phyloP scores from a whole-genome alignment of 768 basidiomycete genomes.

The Lyophyllum shimeji region DNA sequence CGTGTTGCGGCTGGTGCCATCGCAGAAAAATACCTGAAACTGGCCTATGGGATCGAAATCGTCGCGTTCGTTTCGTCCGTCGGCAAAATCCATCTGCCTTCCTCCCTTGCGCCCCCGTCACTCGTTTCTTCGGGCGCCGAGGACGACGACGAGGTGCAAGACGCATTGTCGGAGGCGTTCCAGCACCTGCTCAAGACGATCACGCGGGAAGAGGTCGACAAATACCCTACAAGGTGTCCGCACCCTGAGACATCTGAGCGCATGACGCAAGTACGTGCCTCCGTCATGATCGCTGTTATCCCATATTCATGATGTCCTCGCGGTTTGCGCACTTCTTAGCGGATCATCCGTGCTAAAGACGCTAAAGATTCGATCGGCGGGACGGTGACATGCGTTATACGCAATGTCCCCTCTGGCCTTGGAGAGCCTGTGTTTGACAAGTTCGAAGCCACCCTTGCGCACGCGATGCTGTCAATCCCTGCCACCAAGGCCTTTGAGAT shows the following conservation, averaged over 20 bases:
- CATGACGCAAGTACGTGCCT: conserved; percentile 75
- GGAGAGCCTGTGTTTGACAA: conserved; percentile 99
- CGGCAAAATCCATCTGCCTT: conserved; percentile 85
- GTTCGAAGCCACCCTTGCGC: conserved; percentile 91
- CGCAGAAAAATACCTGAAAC: conserved; percentile 91
- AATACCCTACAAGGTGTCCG: conserved; percentile 85
- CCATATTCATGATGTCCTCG: conserved; percentile 5
- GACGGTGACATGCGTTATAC: conserved; percentile 96
- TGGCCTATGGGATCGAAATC: conserved; percentile 88
- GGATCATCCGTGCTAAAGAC: conserved; percentile 92
- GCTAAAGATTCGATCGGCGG: conserved; percentile 94
- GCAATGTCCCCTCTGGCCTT: conserved; percentile 84
- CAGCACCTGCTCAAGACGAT: conserved; percentile 73
- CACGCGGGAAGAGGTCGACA: conserved; percentile 87
- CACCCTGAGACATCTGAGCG: conserved; percentile 83
- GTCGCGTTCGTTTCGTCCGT: conserved; percentile 97
- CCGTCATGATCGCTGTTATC: not conserved
- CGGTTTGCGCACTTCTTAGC: conserved; percentile 41
- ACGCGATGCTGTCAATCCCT: conserved; percentile 98
- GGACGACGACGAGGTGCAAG: conserved; percentile 65
- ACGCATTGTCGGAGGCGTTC: conserved; percentile 84
- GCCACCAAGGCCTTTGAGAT: conserved; percentile 99
- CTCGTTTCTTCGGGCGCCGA: conserved; percentile 32
- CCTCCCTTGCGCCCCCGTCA: conserved; percentile 41
- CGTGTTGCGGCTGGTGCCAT: conserved; percentile 98